These are phyloP conservation scores for Nymphaea thermarum DNA, from an alignment of 164 flowering plant species.

Conservation along the genomic window DNA sequence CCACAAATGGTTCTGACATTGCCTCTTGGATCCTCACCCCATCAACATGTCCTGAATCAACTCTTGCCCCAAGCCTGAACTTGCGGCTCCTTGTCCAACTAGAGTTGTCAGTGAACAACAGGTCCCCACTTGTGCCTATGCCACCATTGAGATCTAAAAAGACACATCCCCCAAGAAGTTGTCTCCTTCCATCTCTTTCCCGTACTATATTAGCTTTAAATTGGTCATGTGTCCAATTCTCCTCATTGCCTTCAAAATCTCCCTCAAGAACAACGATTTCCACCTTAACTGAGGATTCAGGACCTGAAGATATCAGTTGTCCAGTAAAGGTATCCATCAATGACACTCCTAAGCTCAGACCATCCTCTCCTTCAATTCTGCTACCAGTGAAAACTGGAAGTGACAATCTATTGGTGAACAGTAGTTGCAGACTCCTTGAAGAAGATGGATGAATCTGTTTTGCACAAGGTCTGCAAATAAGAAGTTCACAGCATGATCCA, in stretches of 20 bases:
- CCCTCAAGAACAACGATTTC: conserved; percentile 48
- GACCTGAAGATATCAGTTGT: conserved; percentile 22
- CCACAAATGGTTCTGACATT: conserved; percentile 33
- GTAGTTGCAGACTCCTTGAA: conserved; percentile 46
- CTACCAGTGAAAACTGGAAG: conserved; percentile 77
- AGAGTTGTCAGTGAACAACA: conserved; percentile 50
- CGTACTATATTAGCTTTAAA: conserved; percentile 30
- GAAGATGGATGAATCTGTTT: conserved; percentile 31
- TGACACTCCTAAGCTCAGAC: conserved; percentile 33
- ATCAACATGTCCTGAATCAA: conserved; percentile 16
- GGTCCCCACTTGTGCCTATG: conserved; percentile 39
- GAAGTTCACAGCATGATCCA: background rate
- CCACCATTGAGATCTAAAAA: conserved; percentile 52
- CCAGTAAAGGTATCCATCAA: conserved; percentile 37
- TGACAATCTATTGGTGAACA: conserved; percentile 42
- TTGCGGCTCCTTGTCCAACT: conserved; percentile 55
- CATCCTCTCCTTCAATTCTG: conserved; percentile 63
- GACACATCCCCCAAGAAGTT: conserved; percentile 46
- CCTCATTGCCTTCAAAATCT: conserved; percentile 37
- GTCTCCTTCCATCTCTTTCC: conserved; percentile 39
- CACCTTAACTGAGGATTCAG: conserved; percentile 30
- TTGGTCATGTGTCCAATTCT: conserved; percentile 33
- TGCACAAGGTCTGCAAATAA: conserved; percentile 29
- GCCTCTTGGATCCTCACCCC: conserved; percentile 37
- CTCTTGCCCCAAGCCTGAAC: conserved; percentile 47